phyloP scores from a whole-genome alignment of 345 rosid species.

The Crucihimalaya himalaica region DNA sequence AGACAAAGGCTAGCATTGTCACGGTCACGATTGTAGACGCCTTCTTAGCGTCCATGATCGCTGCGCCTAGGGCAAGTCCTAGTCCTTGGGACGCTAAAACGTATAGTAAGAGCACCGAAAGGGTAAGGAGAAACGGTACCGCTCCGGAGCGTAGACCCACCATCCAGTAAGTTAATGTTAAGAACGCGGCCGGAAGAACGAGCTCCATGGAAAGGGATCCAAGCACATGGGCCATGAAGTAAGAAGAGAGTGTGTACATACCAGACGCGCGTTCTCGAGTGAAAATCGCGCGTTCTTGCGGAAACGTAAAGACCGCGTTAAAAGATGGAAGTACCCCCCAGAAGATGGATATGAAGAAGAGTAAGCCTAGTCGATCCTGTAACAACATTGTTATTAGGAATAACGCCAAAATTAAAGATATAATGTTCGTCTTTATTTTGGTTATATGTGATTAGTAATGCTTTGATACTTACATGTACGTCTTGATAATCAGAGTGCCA shows the following conservation, averaged over 20 bases:
- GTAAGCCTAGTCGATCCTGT: constrained; percentile 86
- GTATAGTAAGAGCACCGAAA: constrained; percentile 64
- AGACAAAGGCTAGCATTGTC: constrained; percentile 82
- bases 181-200: constrained; percentile 74
- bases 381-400: neutral
- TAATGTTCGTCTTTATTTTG: neutral
- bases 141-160: constrained; percentile 62
- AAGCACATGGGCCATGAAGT: constrained; percentile 82
- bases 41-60: constrained; percentile 86
- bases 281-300: constrained; percentile 84
- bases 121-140: constrained; percentile 54
- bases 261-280: constrained; percentile 79
- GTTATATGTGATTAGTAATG: neutral
- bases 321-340: constrained; percentile 97
- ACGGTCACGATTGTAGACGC: constrained; percentile 86
- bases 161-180: constrained; percentile 80
- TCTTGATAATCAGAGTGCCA: constrained; percentile 81
- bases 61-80: constrained; percentile 82
- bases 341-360: constrained; percentile 80
- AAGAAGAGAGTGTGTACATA: constrained; percentile 85
- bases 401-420: neutral
- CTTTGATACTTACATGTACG: constrained; percentile 39
- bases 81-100: constrained; percentile 88
- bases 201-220: constrained; percentile 95
- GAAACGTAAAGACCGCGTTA: constrained; percentile 80